These are phyloP conservation scores for Coemansia sp. DNA, from an alignment of 192 early-diverging fungal species.

Conservation along the genomic window DNA sequence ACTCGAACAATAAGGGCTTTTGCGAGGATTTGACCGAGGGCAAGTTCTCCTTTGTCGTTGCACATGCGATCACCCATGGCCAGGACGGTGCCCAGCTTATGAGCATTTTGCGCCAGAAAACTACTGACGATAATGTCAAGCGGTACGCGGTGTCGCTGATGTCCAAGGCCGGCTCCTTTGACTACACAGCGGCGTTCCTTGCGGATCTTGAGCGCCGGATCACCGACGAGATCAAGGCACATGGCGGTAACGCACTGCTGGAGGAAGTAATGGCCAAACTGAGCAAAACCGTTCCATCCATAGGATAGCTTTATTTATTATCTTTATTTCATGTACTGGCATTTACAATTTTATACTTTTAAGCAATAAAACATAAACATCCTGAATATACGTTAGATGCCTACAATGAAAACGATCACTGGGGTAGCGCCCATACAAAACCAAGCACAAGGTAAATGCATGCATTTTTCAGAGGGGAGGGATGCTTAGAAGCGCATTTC, in stretches of 20 bases:
- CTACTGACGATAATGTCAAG: slow-evolving; percentile 80
- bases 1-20: slow-evolving; percentile 93
- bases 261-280: slow-evolving; percentile 53
- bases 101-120: slow-evolving; percentile 88
- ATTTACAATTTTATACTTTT: too few species aligned
- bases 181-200: slow-evolving; percentile 72
- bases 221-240: slow-evolving; percentile 60
- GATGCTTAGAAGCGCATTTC: too few species aligned
- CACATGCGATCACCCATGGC: slow-evolving; percentile 71
- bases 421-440: too few species aligned
- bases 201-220: slow-evolving; percentile 63
- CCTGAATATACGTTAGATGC: too few species aligned
- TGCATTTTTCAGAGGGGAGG: too few species aligned
- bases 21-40: slow-evolving; percentile 99
- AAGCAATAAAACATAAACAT: too few species aligned
- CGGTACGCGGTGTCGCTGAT: slow-evolving; percentile 81
- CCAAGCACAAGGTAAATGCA: too few species aligned
- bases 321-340: not conserved
- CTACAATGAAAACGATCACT: too few species aligned
- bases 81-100: slow-evolving; percentile 65
- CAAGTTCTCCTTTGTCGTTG: slow-evolving; percentile 96
- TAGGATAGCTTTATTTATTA: not conserved
- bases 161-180: slow-evolving; percentile 75
- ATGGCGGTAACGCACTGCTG: slow-evolving; percentile 80
- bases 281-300: slow-evolving; percentile 28